Evolutionary conservation across 768 basidiomycete genomes (phyloP).

Genomic region (Boletus fagicola): DNA sequence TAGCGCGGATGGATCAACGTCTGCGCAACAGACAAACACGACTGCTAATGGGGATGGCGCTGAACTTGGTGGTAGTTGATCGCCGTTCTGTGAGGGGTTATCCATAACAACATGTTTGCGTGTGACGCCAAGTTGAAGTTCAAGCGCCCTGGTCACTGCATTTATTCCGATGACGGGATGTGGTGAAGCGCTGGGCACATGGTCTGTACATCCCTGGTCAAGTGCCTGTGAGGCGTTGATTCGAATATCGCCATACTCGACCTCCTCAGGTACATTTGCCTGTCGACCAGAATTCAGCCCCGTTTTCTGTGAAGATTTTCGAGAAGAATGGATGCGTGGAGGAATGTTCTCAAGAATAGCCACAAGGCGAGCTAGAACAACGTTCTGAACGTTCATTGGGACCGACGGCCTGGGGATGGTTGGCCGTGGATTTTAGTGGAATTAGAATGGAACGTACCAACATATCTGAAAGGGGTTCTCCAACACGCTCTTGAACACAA

Average conservation of each 20-base stretch:
- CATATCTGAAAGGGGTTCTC: conserved; percentile 68
- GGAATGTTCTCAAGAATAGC: conserved; percentile 51
- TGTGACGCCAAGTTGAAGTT: conserved; percentile 46
- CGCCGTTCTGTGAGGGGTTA: background rate
- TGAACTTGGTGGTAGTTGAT: background rate
- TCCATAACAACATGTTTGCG: conserved; percentile 18
- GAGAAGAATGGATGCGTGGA: conserved; percentile 30
- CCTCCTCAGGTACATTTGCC: conserved; percentile 16
- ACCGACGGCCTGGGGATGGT: conserved; percentile 54
- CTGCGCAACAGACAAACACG: conserved; percentile 71
- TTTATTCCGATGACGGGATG: conserved; percentile 74
- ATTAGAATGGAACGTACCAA: conserved; percentile 48
- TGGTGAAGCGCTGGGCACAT: conserved; percentile 1
- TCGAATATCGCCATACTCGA: background rate
- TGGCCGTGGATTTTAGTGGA: background rate
- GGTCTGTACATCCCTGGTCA: background rate
- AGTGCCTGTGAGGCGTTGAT: background rate
- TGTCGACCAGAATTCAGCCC: background rate
- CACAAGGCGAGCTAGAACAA: conserved; percentile 50
- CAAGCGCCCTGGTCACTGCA: conserved; percentile 71
- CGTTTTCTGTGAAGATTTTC: conserved; percentile 8
- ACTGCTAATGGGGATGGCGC: conserved; percentile 27
- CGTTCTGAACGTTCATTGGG: conserved; percentile 61
- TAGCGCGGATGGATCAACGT: conserved; percentile 69
- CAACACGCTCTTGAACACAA: conserved; percentile 66